Evolutionary conservation across 495 filamentous ascomycete species (phyloP).

Genomic region (Pseudoneurospora amorphoporcata): DNA sequence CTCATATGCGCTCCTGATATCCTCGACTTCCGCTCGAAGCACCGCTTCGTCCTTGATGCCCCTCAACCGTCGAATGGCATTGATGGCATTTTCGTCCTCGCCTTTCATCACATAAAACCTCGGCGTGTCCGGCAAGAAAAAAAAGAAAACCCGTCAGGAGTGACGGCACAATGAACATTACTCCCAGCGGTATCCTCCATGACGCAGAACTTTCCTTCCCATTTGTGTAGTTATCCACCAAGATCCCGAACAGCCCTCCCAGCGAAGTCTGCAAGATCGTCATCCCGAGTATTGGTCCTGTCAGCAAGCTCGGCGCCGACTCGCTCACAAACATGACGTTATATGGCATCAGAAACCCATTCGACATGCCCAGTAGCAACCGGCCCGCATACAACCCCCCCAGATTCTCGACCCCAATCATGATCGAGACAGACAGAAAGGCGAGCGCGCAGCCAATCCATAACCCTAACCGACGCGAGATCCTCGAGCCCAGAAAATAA

Average conservation of each 20-base stretch:
- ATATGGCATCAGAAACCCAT: constrained; percentile 38
- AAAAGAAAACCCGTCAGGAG: constrained; percentile 36
- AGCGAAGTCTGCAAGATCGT: constrained; percentile 41
- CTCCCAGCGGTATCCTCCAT: constrained; percentile 44
- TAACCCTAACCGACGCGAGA: constrained; percentile 34
- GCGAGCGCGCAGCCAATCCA: constrained; percentile 33
- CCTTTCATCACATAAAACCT: constrained; percentile 34
- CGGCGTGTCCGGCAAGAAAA: constrained; percentile 46
- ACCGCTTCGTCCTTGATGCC: constrained; percentile 19
- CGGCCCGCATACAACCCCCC: constrained; percentile 35
- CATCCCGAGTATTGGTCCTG: constrained; percentile 37
- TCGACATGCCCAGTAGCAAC: constrained; percentile 35
- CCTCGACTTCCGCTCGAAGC: constrained; percentile 20
- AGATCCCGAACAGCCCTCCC: constrained; percentile 43
- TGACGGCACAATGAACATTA: constrained; percentile 42
- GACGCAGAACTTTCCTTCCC: constrained; percentile 18
- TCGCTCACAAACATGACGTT: constrained; percentile 36
- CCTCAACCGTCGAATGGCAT: constrained; percentile 18
- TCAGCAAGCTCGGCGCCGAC: constrained; percentile 26
- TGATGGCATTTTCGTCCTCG: constrained; percentile 19
- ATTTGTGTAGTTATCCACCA: constrained; percentile 40
- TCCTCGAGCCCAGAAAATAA: constrained; percentile 30
- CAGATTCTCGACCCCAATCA: constrained; percentile 30
- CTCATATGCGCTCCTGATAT: constrained; percentile 16
- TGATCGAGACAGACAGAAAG: constrained; percentile 28